Evolutionary conservation across 495 filamentous ascomycete genomes (phyloP).

Genomic region (Penicillium bialowiezense): DNA sequence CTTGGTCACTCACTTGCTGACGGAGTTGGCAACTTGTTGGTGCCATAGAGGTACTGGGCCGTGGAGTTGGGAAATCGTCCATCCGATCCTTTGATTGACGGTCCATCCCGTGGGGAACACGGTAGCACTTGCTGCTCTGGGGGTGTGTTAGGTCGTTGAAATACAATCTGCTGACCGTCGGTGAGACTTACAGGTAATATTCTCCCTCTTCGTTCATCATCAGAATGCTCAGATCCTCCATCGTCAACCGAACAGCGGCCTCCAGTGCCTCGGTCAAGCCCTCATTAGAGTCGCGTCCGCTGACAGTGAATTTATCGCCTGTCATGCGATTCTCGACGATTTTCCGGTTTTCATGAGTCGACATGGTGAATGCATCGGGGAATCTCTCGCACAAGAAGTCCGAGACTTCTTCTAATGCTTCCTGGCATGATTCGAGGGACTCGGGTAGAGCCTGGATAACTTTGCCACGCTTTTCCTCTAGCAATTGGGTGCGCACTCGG

Average conservation of each 20-base stretch:
- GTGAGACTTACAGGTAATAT: slow-evolving; percentile 46
- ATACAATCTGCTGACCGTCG: too few species aligned
- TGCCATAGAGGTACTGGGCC: slow-evolving; percentile 53
- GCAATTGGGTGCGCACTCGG: slow-evolving; percentile 39
- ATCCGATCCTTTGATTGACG: slow-evolving; percentile 52
- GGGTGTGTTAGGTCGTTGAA: neutral
- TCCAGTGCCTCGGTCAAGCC: slow-evolving; percentile 47
- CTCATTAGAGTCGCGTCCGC: slow-evolving; percentile 23
- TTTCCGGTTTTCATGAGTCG: slow-evolving; percentile 23
- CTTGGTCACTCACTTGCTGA: slow-evolving; percentile 48
- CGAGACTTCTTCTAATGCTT: slow-evolving; percentile 49
- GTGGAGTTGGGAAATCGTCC: slow-evolving; percentile 51
- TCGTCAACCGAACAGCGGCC: slow-evolving; percentile 52
- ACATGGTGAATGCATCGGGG: slow-evolving; percentile 42
- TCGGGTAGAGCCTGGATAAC: slow-evolving; percentile 51
- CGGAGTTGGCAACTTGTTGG: slow-evolving; percentile 47
- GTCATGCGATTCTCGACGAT: slow-evolving; percentile 49
- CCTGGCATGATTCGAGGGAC: slow-evolving; percentile 48
- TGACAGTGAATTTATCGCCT: slow-evolving; percentile 43
- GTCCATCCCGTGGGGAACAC: slow-evolving; percentile 58
- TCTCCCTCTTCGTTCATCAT: slow-evolving; percentile 47
- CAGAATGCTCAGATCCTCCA: slow-evolving; percentile 58
- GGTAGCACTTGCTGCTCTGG: slow-evolving; percentile 54
- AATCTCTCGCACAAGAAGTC: slow-evolving; percentile 49
- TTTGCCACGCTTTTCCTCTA: slow-evolving; percentile 36